Conservation (phyloP, 768 basidiomycete genomes). For the Boletus sp. region DNA sequence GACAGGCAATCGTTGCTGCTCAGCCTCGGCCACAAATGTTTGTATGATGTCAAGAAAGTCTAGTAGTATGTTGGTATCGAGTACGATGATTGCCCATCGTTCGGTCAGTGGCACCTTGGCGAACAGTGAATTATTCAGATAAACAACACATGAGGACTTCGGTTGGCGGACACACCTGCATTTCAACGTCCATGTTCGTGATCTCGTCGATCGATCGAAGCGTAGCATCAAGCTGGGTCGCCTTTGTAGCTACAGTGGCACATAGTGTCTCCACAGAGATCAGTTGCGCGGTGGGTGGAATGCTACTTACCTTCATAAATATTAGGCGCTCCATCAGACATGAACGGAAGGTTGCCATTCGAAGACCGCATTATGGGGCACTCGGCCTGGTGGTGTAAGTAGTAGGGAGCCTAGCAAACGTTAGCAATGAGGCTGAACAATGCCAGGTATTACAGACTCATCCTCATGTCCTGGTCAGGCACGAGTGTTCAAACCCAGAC, state of each 20-base stretch:
- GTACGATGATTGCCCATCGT: conserved; percentile 49
- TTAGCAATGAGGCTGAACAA: background rate
- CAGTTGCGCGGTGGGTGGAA: background rate
- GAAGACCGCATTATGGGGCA: conserved; percentile 5
- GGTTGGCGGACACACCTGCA: conserved; percentile 51
- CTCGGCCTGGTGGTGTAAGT: background rate
- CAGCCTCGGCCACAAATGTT: conserved; percentile 63
- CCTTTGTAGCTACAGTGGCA: conserved; percentile 6
- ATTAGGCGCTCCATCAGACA: background rate
- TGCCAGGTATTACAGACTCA: too few species aligned
- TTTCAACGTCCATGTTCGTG: conserved; percentile 68
- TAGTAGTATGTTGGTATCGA: conserved; percentile 80
- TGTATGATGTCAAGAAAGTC: conserved; percentile 63
- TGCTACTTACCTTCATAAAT: conserved; percentile 11
- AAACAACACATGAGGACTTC: background rate
- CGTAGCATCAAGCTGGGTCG: conserved; percentile 34
- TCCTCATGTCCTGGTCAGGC: too few species aligned
- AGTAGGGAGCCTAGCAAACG: background rate
- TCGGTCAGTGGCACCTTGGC: conserved; percentile 43
- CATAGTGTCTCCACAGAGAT: background rate
- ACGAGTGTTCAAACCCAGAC: background rate
- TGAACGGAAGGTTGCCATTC: background rate
- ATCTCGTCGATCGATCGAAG: conserved; percentile 53
- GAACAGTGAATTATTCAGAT: background rate
- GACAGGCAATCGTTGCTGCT: conserved; percentile 47